Evolutionary conservation across 2,329 filamentous ascomycete species (phyloP).

Genomic region (Colletotrichum spaethianum): DNA sequence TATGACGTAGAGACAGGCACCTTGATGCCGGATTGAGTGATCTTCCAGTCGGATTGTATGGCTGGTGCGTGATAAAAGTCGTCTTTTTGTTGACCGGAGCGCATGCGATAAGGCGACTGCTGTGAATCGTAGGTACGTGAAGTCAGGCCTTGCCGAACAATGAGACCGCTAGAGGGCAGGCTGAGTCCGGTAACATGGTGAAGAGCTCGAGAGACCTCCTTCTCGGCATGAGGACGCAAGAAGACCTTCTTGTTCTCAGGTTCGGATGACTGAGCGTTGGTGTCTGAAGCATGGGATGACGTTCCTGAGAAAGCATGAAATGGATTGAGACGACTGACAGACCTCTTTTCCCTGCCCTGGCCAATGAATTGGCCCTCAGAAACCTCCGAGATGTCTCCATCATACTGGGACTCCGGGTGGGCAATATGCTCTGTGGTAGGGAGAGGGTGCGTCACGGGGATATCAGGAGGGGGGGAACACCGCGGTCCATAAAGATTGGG

Average conservation of each 20-base stretch:
- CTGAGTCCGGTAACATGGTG: constrained; percentile 32
- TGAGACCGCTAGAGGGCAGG: constrained; percentile 36
- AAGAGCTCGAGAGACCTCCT: constrained; percentile 40
- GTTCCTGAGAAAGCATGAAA: constrained; percentile 35
- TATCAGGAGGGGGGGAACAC: not conserved
- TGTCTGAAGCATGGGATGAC: constrained; percentile 33
- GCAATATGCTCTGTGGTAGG: not conserved
- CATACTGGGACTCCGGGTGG: constrained; percentile 3
- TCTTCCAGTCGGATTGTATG: constrained; percentile 36
- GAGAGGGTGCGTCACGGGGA: not conserved
- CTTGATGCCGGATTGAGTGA: constrained; percentile 33
- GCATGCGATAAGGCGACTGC: constrained; percentile 5
- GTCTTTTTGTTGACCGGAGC: not conserved
- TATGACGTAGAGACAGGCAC: not conserved
- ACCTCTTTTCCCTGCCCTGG: constrained; percentile 6
- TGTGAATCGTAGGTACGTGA: constrained; percentile 6
- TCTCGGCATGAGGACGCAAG: constrained; percentile 29
- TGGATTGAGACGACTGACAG: constrained; percentile 33
- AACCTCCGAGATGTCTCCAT: not conserved
- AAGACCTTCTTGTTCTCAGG: constrained; percentile 27
- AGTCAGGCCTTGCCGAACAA: constrained; percentile 22
- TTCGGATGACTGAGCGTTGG: constrained; percentile 15
- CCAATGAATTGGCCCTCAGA: not conserved
- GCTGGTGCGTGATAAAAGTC: constrained; percentile 39
- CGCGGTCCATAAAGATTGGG: constrained; percentile 13